Evolutionary conservation across 2,329 filamentous ascomycete genomes (phyloP), one percentile per base, ranked within the genome.

Genomic region (Leptographium wingfieldii): DNA sequence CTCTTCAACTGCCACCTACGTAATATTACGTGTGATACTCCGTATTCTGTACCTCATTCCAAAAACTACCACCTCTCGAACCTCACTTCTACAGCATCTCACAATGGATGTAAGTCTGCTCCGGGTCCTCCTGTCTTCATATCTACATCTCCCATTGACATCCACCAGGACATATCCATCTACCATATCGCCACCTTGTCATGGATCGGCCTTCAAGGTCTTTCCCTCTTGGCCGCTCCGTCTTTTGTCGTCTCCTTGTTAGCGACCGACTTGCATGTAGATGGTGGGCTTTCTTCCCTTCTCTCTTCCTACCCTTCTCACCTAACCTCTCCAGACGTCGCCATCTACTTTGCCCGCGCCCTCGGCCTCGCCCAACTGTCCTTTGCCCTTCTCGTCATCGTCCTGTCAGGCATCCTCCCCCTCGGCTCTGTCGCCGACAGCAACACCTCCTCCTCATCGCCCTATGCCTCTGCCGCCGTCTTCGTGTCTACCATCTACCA

Each of bases 271-370:
- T 66, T 68, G 58, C 68, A 70, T 16, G 60, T 63, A 19, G 63
- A 67, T n/a, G 43, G 46, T 48, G 5, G 6, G 4, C 46, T 57
- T 9, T 22, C 43, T 46, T 22, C 40, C 6, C 40, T 7, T 43
- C 4, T 43, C 40, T 46, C 43, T 25, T 35, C 25, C 51, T 48
- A 27, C 27, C 40, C n/a, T 27, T 19, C 12, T 49, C 27, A 19
- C 10, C 33, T 35, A 2, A 35, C 33, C 33, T 35, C 43, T 1
- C 56, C 65, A 82, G 84, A 73, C 29, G 76, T 90, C 38, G 87
- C 91, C 71, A 73, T 81, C 60, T 92, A 92, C 77, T 85, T 92
- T 70, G 83, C 83, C 57, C 86, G 88, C 51, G 82, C 80, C 33
- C 78, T 90, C 1, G 88, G 86, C 63, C 75, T 92, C 60, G 75